Conservation (phyloP, 257 asterid species). For the Solanum chilense region DNA sequence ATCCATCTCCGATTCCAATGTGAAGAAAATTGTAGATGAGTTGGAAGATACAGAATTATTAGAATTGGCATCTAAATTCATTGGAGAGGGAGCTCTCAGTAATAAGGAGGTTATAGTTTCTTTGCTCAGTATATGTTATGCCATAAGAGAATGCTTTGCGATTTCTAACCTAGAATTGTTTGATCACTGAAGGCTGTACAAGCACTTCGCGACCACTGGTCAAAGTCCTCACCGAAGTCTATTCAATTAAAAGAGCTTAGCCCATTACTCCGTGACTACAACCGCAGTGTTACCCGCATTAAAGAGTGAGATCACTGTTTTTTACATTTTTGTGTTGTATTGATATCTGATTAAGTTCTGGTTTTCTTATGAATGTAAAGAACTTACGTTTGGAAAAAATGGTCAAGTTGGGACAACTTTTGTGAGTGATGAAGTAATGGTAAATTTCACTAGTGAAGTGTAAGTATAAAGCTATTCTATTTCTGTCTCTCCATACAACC, state of each 20-base stretch:
- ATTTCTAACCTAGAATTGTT: neutral
- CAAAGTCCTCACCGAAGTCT: slow-evolving; percentile 43
- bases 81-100: slow-evolving; percentile 28
- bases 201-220: slow-evolving; percentile 78
- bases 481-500: neutral
- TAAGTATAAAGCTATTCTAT: neutral
- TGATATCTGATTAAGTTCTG: neutral
- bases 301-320: slow-evolving; percentile 49
- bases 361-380: neutral
- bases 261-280: slow-evolving; percentile 79
- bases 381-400: neutral
- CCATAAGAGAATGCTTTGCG: neutral
- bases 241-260: slow-evolving; percentile 72
- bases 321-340: neutral
- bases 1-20: slow-evolving; percentile 28
- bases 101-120: slow-evolving; percentile 43
- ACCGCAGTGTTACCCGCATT: slow-evolving; percentile 47
- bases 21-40: slow-evolving; percentile 39
- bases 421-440: neutral
- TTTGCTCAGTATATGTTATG: neutral
- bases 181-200: slow-evolving; percentile 44
- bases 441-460: neutral
- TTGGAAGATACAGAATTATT: slow-evolving; percentile 60
- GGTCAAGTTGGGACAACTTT: neutral
- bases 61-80: slow-evolving; percentile 47